phyloP scores from a whole-genome alignment of 768 basidiomycete genomes.

The Termitomyces sp. region DNA sequence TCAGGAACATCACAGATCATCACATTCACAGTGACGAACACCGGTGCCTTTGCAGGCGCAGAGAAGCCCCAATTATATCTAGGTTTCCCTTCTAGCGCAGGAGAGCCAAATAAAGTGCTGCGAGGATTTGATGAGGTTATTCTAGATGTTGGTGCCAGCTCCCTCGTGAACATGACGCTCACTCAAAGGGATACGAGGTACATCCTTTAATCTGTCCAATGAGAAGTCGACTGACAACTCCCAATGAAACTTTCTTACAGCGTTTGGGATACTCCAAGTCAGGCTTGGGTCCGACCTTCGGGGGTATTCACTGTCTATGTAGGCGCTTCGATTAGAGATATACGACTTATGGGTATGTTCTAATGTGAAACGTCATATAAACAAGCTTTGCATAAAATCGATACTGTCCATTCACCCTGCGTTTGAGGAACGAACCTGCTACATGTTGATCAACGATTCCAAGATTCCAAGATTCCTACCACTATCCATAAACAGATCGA shows the following conservation, averaged over 20 bases:
- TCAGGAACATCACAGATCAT: slow-evolving; percentile 31
- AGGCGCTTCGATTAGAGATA: slow-evolving; percentile 49
- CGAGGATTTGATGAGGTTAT: slow-evolving; percentile 48
- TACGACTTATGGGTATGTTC: slow-evolving; percentile 35
- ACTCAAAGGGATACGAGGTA: slow-evolving; percentile 44
- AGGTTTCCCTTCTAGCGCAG: slow-evolving; percentile 40
- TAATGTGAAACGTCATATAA: background rate
- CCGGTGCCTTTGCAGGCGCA: slow-evolving; percentile 42
- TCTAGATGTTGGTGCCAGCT: slow-evolving; percentile 32
- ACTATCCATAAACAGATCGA: too few relatives aligned
- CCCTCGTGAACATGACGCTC: slow-evolving; percentile 33
- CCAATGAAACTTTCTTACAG: slow-evolving; percentile 15
- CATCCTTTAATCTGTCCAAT: slow-evolving; percentile 2
- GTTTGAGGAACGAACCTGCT: too few relatives aligned
- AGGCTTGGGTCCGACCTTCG: slow-evolving; percentile 45
- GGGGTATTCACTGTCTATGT: slow-evolving; percentile 51
- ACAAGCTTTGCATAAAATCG: background rate
- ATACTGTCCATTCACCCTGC: background rate
- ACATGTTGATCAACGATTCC: too few relatives aligned
- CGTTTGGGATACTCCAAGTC: slow-evolving; percentile 51
- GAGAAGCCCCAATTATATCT: slow-evolving; percentile 56
- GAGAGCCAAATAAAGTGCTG: slow-evolving; percentile 46
- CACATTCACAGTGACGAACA: slow-evolving; percentile 44
- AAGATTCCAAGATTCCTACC: too few relatives aligned
- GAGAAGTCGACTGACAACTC: background rate